Evolutionary conservation across 1,284 basidiomycete species (phyloP), one percentile per base, ranked within the genome.

Genomic region (Cystobasidium slooffiae): DNA sequence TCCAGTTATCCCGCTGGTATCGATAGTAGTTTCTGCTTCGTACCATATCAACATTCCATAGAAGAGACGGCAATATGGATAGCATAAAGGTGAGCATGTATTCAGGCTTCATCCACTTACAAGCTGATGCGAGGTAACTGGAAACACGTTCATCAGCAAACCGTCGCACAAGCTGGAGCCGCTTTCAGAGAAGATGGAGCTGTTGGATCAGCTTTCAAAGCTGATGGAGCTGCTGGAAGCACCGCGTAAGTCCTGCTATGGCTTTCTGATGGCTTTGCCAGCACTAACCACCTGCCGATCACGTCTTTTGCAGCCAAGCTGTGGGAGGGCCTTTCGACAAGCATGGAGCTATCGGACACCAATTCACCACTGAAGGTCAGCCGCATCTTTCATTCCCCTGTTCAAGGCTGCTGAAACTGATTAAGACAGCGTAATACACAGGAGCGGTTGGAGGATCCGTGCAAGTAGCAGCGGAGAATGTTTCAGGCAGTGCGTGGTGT

Each of bases 101-200:
- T 9, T 43, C 4, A 24, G 3, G 3, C 10, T 46, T 24, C 6
- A 31, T 31, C 31, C 31, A 31, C 24, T 24, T 7, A 20, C 7
- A 8, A 18, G 22, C 22, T 20, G 10, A 39, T 6, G 18, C 37
- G 20, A 24, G 1, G 37, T 37, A 22, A 55, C 55, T 37, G 53
- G 18, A 6, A n/a, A 31, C 52, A 56, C 52, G 43, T 53, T 22
- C 43, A 52, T 37, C 37, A 73, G 70, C 70, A 73, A 73, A 49
- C 62, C 14, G 62, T 73, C 43, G 70, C 70, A 47, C 55, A 53
- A 53, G 70, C 49, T 14, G 70, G 49, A 55, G 62, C 70, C 18
- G 70, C 70, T 41, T 73, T 73, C 70, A 46, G 70, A 22, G 70
- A 73, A 51, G 70, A 73, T 41, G 70, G 70, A 56, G 63, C 70